Base-by-base conservation (phyloP, 2,329 filamentous ascomycete species). In the Exophiala spinifera region DNA sequence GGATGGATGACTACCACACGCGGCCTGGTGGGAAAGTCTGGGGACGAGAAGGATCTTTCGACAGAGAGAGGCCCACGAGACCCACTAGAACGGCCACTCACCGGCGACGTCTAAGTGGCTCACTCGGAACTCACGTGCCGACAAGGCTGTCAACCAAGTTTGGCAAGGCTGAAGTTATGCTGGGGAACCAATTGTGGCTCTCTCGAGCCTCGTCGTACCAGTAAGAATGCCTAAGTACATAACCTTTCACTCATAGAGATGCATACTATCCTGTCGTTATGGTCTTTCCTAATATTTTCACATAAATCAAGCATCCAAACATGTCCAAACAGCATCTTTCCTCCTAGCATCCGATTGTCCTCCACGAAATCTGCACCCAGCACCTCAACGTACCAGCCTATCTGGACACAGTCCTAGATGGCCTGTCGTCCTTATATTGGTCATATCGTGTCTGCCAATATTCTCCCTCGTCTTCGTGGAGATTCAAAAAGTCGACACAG, bases 401-500 rank as follows among this genome's bases (percentile, higher is more conserved):
- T 31, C 28, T 25, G 23, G 23, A 25, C 28, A 31, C 6, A 7
- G 10, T 39, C 36, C 17, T 31, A 17, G 21, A 25, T 39, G 31
- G 43, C 33, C 50, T 7, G 17, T 47, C 33, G n/a, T 47, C 25
- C 17, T 21, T 31, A 17, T 53, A 23, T 39, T 19, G 28, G 10
- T 46, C 50, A 21, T 47, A 36, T 28, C 50, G 28, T 25, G 14
- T 25, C 17, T 43, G 40, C 40, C 58, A 61, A 46, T 56, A 61
- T 3, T 21, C 5, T 2, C 46, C 53, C 14, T 56, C 56, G 23
- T 53, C 47, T 17, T 49, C 44, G 11, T 39, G 20, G n/a, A 56
- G 37, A 10, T 48, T 50, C 11, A 61, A 46, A 46, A 61, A 59
- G 11, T 28, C 17, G n/a, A 43, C 56, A 44, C 52, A 56, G 33